These are phyloP conservation scores for Penicillium arizonense DNA, from an alignment of 495 filamentous ascomycete species.

Conservation along the genomic window DNA sequence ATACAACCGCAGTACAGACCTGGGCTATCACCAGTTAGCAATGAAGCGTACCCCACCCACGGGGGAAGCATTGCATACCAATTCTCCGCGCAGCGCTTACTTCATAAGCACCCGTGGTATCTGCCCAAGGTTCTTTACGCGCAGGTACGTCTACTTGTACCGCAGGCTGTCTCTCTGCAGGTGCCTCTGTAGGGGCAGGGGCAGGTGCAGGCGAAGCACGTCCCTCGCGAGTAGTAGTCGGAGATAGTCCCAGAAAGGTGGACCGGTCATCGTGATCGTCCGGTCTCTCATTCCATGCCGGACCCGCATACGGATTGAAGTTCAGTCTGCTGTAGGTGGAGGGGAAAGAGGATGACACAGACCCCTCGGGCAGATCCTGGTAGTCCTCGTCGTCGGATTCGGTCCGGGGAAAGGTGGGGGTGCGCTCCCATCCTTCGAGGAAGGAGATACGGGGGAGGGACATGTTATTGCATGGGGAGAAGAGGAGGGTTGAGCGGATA, in stretches of 20 bases:
- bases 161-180: not conserved
- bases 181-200: no score
- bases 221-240: slow-evolving; percentile 23
- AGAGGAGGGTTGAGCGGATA: not conserved
- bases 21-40: slow-evolving; percentile 28
- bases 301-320: slow-evolving; percentile 47
- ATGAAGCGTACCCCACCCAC: not conserved
- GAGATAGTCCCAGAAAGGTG: slow-evolving; percentile 22
- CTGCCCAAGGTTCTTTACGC: slow-evolving; percentile 11
- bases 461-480: slow-evolving; percentile 15
- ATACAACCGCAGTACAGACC: slow-evolving; percentile 61
- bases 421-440: slow-evolving; percentile 46
- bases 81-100: slow-evolving; percentile 63
- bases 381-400: slow-evolving; percentile 20
- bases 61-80: slow-evolving; percentile 40
- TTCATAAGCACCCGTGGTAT: slow-evolving; percentile 67
- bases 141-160: not conserved
- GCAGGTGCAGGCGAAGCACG: not conserved
- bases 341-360: slow-evolving; percentile 42
- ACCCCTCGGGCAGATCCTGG: slow-evolving; percentile 35
- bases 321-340: slow-evolving; percentile 41
- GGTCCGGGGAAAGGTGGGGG: slow-evolving; percentile 32
- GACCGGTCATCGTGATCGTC: slow-evolving; percentile 32
- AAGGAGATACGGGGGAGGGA: slow-evolving; percentile 36
- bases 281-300: slow-evolving; percentile 35